Evolutionary conservation across 108 stramenopile genomes (phyloP).

Genomic region (Skeletonema marinoi): DNA sequence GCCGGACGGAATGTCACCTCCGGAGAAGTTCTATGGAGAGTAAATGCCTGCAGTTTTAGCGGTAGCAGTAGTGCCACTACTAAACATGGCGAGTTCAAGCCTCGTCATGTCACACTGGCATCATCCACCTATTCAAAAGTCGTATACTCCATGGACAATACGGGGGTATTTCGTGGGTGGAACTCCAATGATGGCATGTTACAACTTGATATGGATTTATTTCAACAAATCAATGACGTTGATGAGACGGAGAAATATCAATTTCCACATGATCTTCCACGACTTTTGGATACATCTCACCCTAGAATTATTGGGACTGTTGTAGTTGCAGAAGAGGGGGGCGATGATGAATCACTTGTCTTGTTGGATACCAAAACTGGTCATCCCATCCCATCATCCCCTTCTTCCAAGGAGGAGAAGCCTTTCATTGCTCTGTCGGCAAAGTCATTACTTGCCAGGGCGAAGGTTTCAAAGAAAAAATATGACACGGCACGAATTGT

Average conservation of each 20-base stretch:
- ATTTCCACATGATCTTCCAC: background rate
- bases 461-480: constrained; percentile 12
- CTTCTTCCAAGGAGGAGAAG: background rate
- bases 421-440: constrained; percentile 7
- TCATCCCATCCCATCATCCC: constrained; percentile 2
- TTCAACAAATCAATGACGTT: background rate
- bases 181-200: constrained; percentile 39
- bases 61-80: background rate
- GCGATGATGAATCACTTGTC: constrained; percentile 6
- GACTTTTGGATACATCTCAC: constrained; percentile 3
- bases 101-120: constrained; percentile 34
- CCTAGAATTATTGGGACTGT: constrained; percentile 13
- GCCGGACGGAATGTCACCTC: constrained; percentile 51
- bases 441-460: constrained; percentile 13
- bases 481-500: constrained; percentile 12
- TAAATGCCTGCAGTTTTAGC: constrained; percentile 58
- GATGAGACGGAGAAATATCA: background rate
- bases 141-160: constrained; percentile 58
- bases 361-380: constrained; percentile 3
- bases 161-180: constrained; percentile 61
- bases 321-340: background rate
- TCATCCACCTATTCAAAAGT: background rate
- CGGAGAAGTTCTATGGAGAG: constrained; percentile 67
- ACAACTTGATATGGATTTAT: constrained; percentile 47
- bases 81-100: background rate